phyloP scores from a whole-genome alignment of 2,329 filamentous ascomycete species.

The Aspergillus fumigatus region DNA sequence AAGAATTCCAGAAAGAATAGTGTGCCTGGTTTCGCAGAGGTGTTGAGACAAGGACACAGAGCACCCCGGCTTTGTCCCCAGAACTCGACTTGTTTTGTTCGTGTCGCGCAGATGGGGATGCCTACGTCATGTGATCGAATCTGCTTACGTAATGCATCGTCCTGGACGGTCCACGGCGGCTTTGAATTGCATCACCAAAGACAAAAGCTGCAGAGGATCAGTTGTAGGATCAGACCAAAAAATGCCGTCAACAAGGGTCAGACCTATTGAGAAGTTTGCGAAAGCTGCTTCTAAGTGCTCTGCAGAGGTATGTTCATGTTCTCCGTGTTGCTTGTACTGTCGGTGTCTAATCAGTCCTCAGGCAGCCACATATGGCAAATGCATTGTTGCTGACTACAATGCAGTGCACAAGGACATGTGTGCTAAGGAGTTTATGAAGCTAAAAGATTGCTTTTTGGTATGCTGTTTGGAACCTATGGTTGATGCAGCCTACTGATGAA shows the following conservation, averaged over 20 bases:
- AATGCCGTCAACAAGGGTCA: constrained; percentile 46
- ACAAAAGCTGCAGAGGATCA: background rate
- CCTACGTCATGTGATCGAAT: constrained; percentile 6
- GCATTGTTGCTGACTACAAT: constrained; percentile 85
- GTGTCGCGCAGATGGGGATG: constrained; percentile 16
- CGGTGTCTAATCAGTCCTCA: constrained; percentile 36
- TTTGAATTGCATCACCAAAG: background rate
- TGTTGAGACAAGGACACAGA: constrained; percentile 1
- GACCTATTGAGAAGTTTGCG: constrained; percentile 66
- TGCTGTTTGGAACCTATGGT: constrained; percentile 17
- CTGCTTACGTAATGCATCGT: constrained; percentile 13
- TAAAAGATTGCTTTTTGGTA: constrained; percentile 88
- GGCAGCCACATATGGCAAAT: constrained; percentile 85
- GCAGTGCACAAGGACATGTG: constrained; percentile 90
- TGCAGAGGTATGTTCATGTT: constrained; percentile 50
- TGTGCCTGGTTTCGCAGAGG: background rate
- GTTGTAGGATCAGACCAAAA: constrained; percentile 11
- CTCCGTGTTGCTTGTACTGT: background rate
- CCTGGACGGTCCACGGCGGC: background rate
- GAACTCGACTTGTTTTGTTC: constrained; percentile 12
- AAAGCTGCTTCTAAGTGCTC: constrained; percentile 62
- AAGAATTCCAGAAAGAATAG: background rate
- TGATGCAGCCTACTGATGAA: constrained; percentile 6
- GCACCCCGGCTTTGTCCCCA: constrained; percentile 5
- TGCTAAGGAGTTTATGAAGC: constrained; percentile 70